phyloP scores from a whole-genome alignment of 331 rosid species.

The Quercus lobata region DNA sequence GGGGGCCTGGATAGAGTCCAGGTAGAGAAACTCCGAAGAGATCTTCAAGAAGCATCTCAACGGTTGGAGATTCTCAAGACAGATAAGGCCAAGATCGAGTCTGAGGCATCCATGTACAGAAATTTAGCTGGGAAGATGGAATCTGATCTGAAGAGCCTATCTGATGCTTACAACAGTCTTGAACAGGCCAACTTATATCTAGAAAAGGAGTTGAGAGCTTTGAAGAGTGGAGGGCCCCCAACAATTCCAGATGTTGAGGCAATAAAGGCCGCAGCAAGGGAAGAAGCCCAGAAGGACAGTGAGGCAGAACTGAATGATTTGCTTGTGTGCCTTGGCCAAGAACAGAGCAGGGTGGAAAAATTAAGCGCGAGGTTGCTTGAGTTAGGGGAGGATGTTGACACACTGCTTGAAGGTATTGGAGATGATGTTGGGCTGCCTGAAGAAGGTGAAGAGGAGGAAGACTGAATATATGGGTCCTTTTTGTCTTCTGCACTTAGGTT shows the following conservation, averaged over 20 bases:
- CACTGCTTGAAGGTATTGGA: no score
- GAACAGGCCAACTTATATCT: slow-evolving; percentile 70
- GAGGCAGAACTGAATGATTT: slow-evolving; percentile 87
- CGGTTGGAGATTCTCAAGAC: slow-evolving; percentile 68
- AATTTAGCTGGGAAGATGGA: slow-evolving; percentile 80
- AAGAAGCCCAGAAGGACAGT: slow-evolving; percentile 91
- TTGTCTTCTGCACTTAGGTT: neutral
- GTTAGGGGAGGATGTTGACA: no score
- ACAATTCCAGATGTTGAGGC: slow-evolving; percentile 61
- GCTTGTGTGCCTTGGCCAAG: slow-evolving; percentile 97
- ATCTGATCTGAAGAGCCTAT: slow-evolving; percentile 84
- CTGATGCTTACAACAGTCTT: slow-evolving; percentile 92
- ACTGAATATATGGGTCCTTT: neutral
- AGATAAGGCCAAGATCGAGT: slow-evolving; percentile 69
- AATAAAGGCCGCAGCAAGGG: slow-evolving; percentile 84
- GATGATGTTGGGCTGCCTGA: no score
- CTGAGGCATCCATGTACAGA: slow-evolving; percentile 53
- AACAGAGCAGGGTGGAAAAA: slow-evolving; percentile 82
- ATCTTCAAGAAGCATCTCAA: slow-evolving; percentile 68
- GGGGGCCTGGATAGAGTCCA: slow-evolving; percentile 62
- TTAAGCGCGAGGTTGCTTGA: slow-evolving; percentile 55
- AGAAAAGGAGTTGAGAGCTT: slow-evolving; percentile 66
- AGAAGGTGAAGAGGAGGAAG: no score
- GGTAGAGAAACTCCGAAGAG: slow-evolving; percentile 74
- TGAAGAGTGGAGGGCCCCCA: slow-evolving; percentile 42